phyloP scores from a whole-genome alignment of 2,329 filamentous ascomycete genomes.

The Aphanocladium album region DNA sequence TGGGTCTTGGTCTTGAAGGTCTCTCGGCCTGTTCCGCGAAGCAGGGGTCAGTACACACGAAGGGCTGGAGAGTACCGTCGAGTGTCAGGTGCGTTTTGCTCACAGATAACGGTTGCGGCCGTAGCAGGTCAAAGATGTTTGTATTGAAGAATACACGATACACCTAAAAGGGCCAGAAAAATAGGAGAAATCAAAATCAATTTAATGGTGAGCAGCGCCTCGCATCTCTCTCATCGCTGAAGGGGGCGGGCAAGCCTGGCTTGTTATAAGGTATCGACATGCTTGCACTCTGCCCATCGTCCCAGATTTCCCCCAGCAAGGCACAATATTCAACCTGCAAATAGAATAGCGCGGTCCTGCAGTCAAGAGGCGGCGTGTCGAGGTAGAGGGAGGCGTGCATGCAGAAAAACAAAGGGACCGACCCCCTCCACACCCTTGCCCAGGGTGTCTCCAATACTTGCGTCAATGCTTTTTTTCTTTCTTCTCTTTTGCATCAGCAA shows the following conservation, averaged over 20 bases:
- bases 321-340: background rate
- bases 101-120: background rate
- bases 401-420: background rate
- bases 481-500: background rate
- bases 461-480: background rate
- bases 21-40: background rate
- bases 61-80: background rate
- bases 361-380: background rate
- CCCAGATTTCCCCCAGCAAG: background rate
- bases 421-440: background rate
- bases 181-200: background rate
- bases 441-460: background rate
- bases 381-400: background rate
- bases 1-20: background rate
- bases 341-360: background rate
- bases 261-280: background rate
- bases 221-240: background rate
- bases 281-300: background rate
- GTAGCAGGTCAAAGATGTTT: background rate
- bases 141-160: background rate
- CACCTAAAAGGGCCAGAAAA: background rate
- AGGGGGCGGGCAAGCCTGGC: background rate
- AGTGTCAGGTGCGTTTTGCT: background rate
- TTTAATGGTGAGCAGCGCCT: background rate
- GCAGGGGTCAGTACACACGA: background rate